Evolutionary conservation across 495 filamentous ascomycete genomes (phyloP).

Genomic region (Aspergillus sclerotioniger): DNA sequence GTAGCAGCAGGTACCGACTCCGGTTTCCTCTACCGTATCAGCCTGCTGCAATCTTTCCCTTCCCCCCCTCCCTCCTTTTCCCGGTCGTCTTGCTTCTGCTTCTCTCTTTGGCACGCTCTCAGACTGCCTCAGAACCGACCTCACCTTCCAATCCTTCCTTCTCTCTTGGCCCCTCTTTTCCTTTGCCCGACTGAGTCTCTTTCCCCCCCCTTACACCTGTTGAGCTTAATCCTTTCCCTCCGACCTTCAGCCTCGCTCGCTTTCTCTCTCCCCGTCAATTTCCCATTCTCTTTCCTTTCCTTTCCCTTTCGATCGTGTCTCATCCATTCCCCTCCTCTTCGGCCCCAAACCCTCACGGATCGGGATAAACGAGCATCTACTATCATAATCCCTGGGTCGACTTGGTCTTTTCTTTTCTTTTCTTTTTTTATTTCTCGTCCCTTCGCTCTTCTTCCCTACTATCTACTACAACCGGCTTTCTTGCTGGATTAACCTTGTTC

Average conservation of each 20-base stretch:
- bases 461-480: too few relatives aligned
- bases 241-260: conserved; percentile 6
- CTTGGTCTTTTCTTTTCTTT: conserved; percentile 11
- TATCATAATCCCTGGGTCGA: neutral
- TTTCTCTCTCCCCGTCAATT: conserved; percentile 8
- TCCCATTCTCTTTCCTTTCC: conserved; percentile 5
- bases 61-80: neutral
- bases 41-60: too few relatives aligned
- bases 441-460: conserved; percentile 10
- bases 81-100: conserved; percentile 12
- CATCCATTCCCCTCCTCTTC: neutral
- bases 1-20: too few relatives aligned
- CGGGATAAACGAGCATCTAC: neutral
- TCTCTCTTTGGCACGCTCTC: conserved; percentile 16
- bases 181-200: conserved; percentile 9
- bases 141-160: conserved; percentile 27
- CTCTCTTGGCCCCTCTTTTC: conserved; percentile 25
- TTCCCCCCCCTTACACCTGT: conserved; percentile 16
- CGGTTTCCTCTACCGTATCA: too few relatives aligned
- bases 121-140: conserved; percentile 25
- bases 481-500: conserved; percentile 8
- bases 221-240: conserved; percentile 16
- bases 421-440: conserved; percentile 6
- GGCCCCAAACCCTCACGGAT: conserved; percentile 3
- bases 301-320: conserved; percentile 2